These are phyloP conservation scores for Cutaneotrichosporon cutaneum DNA, from an alignment of 1,284 basidiomycete genomes.

Conservation along the genomic window DNA sequence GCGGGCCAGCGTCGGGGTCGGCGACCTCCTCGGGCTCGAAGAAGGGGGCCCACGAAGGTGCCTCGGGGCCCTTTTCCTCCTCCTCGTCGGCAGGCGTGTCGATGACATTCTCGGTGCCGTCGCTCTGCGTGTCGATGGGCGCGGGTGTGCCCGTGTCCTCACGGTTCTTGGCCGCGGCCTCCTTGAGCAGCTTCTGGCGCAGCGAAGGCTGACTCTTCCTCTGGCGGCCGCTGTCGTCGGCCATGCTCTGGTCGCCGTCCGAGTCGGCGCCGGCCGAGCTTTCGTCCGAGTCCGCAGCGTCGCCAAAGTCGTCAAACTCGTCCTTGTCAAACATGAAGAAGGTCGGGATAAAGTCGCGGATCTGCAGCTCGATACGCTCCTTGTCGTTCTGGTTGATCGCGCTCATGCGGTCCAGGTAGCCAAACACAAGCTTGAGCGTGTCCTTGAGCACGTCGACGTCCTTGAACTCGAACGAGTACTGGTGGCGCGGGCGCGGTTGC, in stretches of 20 bases:
- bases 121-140: slow-evolving; percentile 6
- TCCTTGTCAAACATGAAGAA: slow-evolving; percentile 73
- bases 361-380: slow-evolving; percentile 77
- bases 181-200: slow-evolving; percentile 73
- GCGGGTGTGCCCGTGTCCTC: slow-evolving; percentile 45
- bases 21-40: slow-evolving; percentile 40
- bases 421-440: slow-evolving; percentile 81
- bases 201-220: slow-evolving; percentile 58
- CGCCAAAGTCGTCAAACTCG: slow-evolving; percentile 74
- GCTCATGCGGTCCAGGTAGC: slow-evolving; percentile 81
- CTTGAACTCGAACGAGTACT: slow-evolving; percentile 75
- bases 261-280: slow-evolving; percentile 62
- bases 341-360: slow-evolving; percentile 79
- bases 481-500: slow-evolving; percentile 55
- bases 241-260: slow-evolving; percentile 51
- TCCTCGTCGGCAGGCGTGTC: slow-evolving; percentile 50
- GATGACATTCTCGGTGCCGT: slow-evolving; percentile 28
- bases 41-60: slow-evolving; percentile 52
- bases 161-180: slow-evolving; percentile 62
- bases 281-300: slow-evolving; percentile 62
- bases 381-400: slow-evolving; percentile 75
- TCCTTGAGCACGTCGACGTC: slow-evolving; percentile 83
- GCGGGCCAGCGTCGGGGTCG: slow-evolving; percentile 35
- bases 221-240: slow-evolving; percentile 52
- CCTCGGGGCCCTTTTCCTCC: slow-evolving; percentile 46